Evolutionary conservation across 2,329 filamentous ascomycete species (phyloP), one percentile per base, ranked within the genome.

Genomic region (Penicillium sp.): DNA sequence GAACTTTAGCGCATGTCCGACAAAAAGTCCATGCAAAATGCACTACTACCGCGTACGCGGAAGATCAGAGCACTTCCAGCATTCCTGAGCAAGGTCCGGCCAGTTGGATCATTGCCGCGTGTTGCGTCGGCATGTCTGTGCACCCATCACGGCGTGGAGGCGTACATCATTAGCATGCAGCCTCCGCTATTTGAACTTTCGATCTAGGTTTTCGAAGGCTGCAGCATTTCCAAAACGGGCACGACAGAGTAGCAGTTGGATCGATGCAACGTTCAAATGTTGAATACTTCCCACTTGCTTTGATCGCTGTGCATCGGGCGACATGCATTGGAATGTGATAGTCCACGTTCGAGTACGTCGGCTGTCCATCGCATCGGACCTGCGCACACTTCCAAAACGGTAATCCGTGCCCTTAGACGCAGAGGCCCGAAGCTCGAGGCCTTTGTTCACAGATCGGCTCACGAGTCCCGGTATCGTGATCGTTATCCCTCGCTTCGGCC

Each of bases 291-390:
- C 51, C 42, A 48, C 50, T 44, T 52, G 22, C 28, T 28, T 51
- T 33, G 46, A 13, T 16, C 25, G 42, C 46, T 43, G 50, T 56
- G 44, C 54, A 27, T 50, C 30, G 50, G 43, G 39, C 55, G 44
- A 50, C 54, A 55, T 62, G 56, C 58, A 61, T 58, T 60, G 60
- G 60, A 61, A 63, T 63, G 60, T 63, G 60, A 60, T 40, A 40
- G 38, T 50, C 4, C 13, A 25, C 22, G 10, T 44, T 48, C 8
- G 16, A 31, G 28, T n/a, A 38, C n/a, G 13, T 18, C 18, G 24
- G 33, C 46, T 50, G 42, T 28, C 25, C 9, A 44, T 49, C 30
- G 42, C 27, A 39, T 48, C 39, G 35, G 45, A 46, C 36, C 36
- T 44, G 39, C 27, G 36, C 27, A 28, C 1, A 28, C 4, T 28